phyloP scores from a whole-genome alignment of 768 basidiomycete species.

The Holtermannia corniformis region DNA sequence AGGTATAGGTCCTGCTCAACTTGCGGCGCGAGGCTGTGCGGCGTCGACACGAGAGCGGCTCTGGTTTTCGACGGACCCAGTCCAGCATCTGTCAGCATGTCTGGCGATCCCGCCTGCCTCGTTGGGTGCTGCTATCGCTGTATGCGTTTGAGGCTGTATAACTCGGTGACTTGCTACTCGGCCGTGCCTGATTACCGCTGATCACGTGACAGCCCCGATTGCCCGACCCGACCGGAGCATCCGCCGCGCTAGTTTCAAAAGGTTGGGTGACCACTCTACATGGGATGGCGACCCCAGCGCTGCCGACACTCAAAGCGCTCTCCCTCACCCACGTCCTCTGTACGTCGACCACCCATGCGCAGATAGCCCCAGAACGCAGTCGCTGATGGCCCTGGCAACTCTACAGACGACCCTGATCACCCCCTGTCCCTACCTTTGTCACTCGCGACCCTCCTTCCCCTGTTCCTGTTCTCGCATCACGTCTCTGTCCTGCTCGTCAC shows the following conservation, averaged over 20 bases:
- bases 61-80: too few relatives aligned
- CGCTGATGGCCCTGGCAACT: not conserved
- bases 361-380: too few relatives aligned
- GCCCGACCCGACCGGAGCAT: too few relatives aligned
- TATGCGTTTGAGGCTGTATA: too few relatives aligned
- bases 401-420: conserved; percentile 30
- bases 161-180: too few relatives aligned
- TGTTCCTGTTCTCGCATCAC: conserved; percentile 40
- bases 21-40: not conserved
- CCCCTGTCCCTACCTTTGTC: conserved; percentile 34
- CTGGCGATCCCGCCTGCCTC: too few relatives aligned
- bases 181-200: too few relatives aligned
- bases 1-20: not conserved
- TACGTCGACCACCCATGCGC: not conserved
- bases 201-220: too few relatives aligned
- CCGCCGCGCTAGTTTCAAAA: too few relatives aligned
- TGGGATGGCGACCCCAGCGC: not conserved
- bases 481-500: conserved; percentile 34
- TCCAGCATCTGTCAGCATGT: not conserved
- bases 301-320: not conserved
- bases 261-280: too few relatives aligned
- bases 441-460: conserved; percentile 34
- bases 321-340: not conserved
- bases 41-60: too few relatives aligned
- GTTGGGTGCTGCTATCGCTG: too few relatives aligned